Evolutionary conservation across 2,329 filamentous ascomycete genomes (phyloP).

Genomic region (Ambrosiella cleistominuta): DNA sequence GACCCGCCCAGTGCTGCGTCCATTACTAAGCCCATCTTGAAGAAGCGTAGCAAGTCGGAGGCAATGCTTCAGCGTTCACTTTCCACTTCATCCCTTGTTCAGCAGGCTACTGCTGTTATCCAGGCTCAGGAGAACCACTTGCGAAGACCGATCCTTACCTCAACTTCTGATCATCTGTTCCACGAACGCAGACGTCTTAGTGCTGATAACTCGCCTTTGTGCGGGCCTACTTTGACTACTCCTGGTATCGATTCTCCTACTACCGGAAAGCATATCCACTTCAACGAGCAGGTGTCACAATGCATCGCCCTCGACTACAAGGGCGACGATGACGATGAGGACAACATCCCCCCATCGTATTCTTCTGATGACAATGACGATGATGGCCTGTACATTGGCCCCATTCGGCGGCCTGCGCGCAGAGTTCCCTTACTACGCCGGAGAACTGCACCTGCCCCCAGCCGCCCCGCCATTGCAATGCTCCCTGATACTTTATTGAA

Average conservation of each 20-base stretch:
- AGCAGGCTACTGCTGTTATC: conserved; percentile 73
- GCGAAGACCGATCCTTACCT: conserved; percentile 32
- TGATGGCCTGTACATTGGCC: conserved; percentile 45
- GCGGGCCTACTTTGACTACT: conserved; percentile 40
- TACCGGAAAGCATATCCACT: conserved; percentile 73
- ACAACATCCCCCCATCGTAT: neutral
- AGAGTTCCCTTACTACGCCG: conserved; percentile 35
- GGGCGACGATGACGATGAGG: conserved; percentile 41
- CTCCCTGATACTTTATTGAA: conserved; percentile 78
- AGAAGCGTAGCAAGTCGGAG: conserved; percentile 93
- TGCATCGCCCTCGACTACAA: conserved; percentile 90
- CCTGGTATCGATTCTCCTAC: conserved; percentile 50
- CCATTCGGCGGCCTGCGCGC: conserved; percentile 48
- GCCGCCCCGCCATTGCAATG: conserved; percentile 73
- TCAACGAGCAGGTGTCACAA: conserved; percentile 89
- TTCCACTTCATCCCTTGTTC: conserved; percentile 73
- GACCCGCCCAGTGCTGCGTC: conserved; percentile 43
- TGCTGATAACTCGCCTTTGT: conserved; percentile 16
- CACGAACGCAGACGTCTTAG: conserved; percentile 3
- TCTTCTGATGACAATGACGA: conserved; percentile 44
- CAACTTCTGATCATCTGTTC: conserved; percentile 19
- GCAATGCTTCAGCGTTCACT: conserved; percentile 81
- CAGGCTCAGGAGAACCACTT: conserved; percentile 58
- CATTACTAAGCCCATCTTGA: conserved; percentile 80
- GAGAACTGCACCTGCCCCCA: conserved; percentile 18